A percentile compares a stretch with the other conserved stretches of the same genome.
Conservation (phyloP, 345 rosid genomes). For the Hibiscus tridactylites region DNA sequence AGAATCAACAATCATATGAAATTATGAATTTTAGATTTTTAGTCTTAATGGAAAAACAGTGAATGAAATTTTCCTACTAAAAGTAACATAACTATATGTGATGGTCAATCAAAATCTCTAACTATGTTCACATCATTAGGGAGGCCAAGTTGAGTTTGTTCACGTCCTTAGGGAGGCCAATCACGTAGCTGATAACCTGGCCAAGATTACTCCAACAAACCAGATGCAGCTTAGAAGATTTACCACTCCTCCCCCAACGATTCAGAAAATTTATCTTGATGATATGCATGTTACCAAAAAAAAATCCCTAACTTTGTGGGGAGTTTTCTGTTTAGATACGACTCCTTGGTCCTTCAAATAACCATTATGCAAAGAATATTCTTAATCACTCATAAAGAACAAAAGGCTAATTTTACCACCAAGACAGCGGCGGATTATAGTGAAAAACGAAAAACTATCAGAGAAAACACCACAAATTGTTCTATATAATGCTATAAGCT, state of each 20-base stretch:
- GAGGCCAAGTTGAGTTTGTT: too few species aligned
- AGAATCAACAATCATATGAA: background rate
- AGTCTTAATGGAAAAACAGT: background rate
- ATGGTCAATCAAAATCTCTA: background rate
- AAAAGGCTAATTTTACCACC: background rate
- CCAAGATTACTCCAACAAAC: too few species aligned
- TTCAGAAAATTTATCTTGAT: too few species aligned
- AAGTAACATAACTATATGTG: background rate
- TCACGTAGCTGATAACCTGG: too few species aligned
- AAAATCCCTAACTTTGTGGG: too few species aligned
- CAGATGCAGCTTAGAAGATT: too few species aligned
- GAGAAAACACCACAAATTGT: background rate
- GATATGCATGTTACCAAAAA: too few species aligned
- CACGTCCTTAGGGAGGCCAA: too few species aligned
- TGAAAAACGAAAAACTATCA: background rate
- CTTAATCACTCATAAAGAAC: background rate
- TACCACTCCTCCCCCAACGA: too few species aligned
- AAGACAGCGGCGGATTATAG: background rate
- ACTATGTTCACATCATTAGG: background rate
- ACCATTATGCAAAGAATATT: background rate
- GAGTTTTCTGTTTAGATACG: background rate
- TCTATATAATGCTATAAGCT: background rate
- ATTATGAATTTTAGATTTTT: background rate
- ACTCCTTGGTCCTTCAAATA: background rate
- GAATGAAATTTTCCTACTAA: background rate